Conservation (phyloP, 192 early-diverging fungal genomes). For the Rhizophagus sp. region DNA sequence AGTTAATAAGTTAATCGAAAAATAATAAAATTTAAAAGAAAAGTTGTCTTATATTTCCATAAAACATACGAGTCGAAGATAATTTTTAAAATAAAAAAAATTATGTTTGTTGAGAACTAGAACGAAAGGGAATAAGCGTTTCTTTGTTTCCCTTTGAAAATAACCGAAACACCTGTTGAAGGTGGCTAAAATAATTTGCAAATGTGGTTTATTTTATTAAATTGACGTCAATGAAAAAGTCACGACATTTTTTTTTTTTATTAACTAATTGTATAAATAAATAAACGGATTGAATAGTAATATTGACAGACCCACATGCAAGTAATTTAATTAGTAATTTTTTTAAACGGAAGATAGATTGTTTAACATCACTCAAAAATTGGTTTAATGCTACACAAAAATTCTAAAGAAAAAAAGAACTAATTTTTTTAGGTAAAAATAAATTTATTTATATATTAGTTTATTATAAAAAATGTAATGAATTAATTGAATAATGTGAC, state of each 20-base stretch:
- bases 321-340: not conserved
- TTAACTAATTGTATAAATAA: not conserved
- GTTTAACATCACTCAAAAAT: too few relatives aligned
- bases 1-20: too few relatives aligned
- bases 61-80: not conserved
- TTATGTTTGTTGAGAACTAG: not conserved
- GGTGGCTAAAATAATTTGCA: not conserved
- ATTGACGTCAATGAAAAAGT: slow-evolving; percentile 17
- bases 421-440: too few relatives aligned
- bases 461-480: too few relatives aligned
- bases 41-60: too few relatives aligned
- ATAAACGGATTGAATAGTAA: not conserved
- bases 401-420: too few relatives aligned
- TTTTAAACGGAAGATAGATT: not conserved
- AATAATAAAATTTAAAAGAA: too few relatives aligned
- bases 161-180: slow-evolving; percentile 10
- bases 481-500: not conserved
- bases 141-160: slow-evolving; percentile 14
- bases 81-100: not conserved
- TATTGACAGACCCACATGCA: not conserved
- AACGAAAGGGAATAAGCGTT: not conserved
- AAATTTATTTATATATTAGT: too few relatives aligned
- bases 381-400: too few relatives aligned
- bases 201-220: not conserved
- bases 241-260: not conserved